phyloP scores from a whole-genome alignment of 306 rosid species.

The Comarum palustre region DNA sequence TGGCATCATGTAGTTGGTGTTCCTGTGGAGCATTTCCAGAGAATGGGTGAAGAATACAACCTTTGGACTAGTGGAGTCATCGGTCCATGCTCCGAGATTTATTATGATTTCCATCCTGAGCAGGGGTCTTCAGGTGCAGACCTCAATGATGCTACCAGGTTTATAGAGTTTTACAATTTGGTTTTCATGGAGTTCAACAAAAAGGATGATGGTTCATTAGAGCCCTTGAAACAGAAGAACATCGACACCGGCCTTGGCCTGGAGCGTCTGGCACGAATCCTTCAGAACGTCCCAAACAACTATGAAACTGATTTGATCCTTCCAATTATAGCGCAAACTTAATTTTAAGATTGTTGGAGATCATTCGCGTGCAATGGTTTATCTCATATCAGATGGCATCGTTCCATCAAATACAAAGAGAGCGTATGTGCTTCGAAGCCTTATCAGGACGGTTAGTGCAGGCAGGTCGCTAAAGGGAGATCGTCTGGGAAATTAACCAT shows the following conservation, averaged over 20 bases:
- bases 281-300: conserved; percentile 71
- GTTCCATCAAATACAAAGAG: conserved; percentile 76
- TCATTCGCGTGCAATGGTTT: conserved; percentile 86
- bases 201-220: conserved; percentile 74
- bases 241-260: conserved; percentile 93
- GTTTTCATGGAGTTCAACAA: conserved; percentile 90
- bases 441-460: conserved; percentile 73
- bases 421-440: conserved; percentile 84
- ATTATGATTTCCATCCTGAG: conserved; percentile 83
- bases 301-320: conserved; percentile 87
- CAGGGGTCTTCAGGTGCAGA: conserved; percentile 59
- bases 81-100: conserved; percentile 85
- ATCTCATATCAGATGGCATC: conserved; percentile 81
- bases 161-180: conserved; percentile 80
- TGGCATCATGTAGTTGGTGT: conserved; percentile 86
- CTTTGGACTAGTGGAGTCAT: conserved; percentile 84
- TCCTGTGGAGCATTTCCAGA: conserved; percentile 67
- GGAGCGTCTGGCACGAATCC: conserved; percentile 88
- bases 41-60: conserved; percentile 82
- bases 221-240: conserved; percentile 78
- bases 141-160: conserved; percentile 74
- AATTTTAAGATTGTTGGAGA: conserved; percentile 76
- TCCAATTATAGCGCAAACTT: conserved; percentile 78
- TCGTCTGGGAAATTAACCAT: conserved; percentile 46
- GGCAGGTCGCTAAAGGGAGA: conserved; percentile 72